A percentile compares a stretch with the other conserved stretches of the same genome.
These are phyloP conservation scores for Polygonum aviculare DNA, from an alignment of 148 eudicot genomes.

Conservation along the genomic window DNA sequence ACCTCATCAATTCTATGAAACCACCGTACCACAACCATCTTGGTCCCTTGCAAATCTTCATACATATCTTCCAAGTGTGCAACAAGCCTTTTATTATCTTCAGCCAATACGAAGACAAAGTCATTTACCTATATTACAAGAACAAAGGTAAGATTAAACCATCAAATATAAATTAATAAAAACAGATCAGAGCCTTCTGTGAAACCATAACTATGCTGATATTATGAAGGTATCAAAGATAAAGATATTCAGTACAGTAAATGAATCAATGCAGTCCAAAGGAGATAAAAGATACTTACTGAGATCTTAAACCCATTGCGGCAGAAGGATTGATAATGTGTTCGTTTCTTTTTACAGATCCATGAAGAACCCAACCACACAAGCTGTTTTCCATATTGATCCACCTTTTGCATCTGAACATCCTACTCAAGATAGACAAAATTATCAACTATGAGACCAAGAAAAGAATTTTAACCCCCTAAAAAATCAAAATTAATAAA, in stretches of 20 bases:
- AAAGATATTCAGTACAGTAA: neutral
- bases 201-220: neutral
- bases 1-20: slow-evolving; percentile 97
- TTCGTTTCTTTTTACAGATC: slow-evolving; percentile 57
- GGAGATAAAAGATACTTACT: slow-evolving; percentile 9
- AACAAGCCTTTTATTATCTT: slow-evolving; percentile 61
- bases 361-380: slow-evolving; percentile 63
- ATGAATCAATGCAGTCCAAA: neutral
- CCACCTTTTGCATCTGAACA: slow-evolving; percentile 22
- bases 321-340: slow-evolving; percentile 49
- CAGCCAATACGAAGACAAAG: slow-evolving; percentile 79
- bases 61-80: slow-evolving; percentile 84
- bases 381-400: slow-evolving; percentile 24
- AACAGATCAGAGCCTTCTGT: neutral
- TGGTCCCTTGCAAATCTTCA: slow-evolving; percentile 72
- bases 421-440: slow-evolving; percentile 23
- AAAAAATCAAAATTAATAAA: neutral
- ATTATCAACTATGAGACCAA: neutral
- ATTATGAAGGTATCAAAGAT: neutral
- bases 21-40: slow-evolving; percentile 93
- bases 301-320: slow-evolving; percentile 62
- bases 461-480: neutral
- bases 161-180: neutral
- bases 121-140: slow-evolving; percentile 40
- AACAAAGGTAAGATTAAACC: neutral